Evolutionary conservation across 2,329 filamentous ascomycete genomes (phyloP), one percentile per base, ranked within the genome.

Genomic region (Bretziella fagacearum): DNA sequence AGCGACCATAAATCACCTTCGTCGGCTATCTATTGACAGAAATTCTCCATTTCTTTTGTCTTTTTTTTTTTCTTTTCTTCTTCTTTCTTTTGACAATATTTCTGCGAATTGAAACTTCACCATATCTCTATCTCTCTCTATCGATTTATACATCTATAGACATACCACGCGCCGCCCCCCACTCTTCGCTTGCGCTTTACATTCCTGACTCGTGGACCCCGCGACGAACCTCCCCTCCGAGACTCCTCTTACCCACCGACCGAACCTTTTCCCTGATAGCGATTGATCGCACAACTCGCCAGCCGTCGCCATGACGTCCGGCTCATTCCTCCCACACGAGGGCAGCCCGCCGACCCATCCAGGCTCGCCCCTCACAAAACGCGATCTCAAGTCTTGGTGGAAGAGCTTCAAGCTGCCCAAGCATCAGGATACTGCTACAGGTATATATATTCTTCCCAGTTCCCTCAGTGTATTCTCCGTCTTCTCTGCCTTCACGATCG

Each of bases 321-420:
- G 61, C 50, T 55, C 59, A 48, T 56, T 58, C 33, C 59, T 59
- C 50, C 53, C 57, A 36, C 57, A 56, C 50, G 56, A 58, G 51
- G 56, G 58, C 50, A 61, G 56, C 52, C 58, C 56, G 51, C 55
- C 57, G 44, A 53, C 62, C 59, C 62, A 65, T 63, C 57, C 70
- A 60, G 59, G 71, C 60, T 85, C 84, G 35, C 84, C 83, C 47
- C 84, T 84, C 25, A 84, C 78, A 54, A 93, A 82, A 66, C 78
- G 84, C 60, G 86, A 94, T 61, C 69, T 96, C 55, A 82, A 86
- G 56, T 93, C 84, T 51, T 98, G 91, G 91, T 96, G 91, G 91
- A 94, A 86, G 64, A 79, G 80, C 57, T 96, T 98, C 66, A 91
- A 91, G 65, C 74, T 82, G 46, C 68, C 72, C 18, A 50, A 50